Base-by-base conservation (phyloP, 2,329 filamentous ascomycete species). In the Beauveria brongniartii region DNA sequence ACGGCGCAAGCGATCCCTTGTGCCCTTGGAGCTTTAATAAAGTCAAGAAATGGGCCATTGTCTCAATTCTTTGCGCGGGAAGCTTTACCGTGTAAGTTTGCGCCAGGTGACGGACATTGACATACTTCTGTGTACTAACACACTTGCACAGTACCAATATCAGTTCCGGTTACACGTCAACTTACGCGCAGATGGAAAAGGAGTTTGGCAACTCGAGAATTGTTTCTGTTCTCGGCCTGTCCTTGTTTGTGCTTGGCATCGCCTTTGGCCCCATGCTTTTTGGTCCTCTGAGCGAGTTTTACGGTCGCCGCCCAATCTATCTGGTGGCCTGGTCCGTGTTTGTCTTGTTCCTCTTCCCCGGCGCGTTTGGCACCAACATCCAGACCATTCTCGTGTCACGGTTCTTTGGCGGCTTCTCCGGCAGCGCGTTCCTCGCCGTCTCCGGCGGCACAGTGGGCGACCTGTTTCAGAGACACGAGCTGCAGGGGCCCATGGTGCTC, bases 371-470 rank as follows among this genome's bases (percentile, higher is more conserved):
- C n/a, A 77, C 79, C 59, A 95, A 95, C 69, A 89, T 92, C n/a
- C 76, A 85, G 65, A 94, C 91, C 5, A 85, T 95, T 78, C 75
- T 96, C 56, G 76, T 95, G 16, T 80, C 82, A 18, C 85, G 92
- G 6, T 96, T 96, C 71, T 80, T 97, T 54, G 82, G 87, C 67
- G 90, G 90, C 3, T 76, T 92, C 40, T 80, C 87, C 0, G 89
- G 89, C 3, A 85, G 82, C 64, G 83, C 85, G 2, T 89, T 89
- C 65, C 71, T 89, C 62, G 83, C 82, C 62, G 91, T 96, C 1
- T 89, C 91, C 0, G 92, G 91, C 46, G 91, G 91, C 14, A 96
- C 90, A 0, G 90, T 96, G 18, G 89, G 91, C 40, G 92, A 96
- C 69, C 74, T 93, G 65, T 94, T 93, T 69, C 76, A 78, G 12